phyloP scores from a whole-genome alignment of 352 stramenopile species.

The Achlya hypogyna region DNA sequence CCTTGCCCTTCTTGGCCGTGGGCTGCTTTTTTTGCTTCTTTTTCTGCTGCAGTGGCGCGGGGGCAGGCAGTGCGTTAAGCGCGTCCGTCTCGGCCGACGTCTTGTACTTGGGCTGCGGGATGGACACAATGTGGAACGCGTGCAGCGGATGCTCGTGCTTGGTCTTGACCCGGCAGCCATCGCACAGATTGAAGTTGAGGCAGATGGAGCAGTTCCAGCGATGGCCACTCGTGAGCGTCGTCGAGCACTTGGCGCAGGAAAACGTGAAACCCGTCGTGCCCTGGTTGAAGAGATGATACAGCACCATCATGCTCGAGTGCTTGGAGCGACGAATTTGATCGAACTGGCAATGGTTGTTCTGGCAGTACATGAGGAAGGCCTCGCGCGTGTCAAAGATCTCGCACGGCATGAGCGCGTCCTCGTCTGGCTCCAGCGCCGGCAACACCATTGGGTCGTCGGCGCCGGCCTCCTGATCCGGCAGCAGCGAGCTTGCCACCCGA shows the following conservation, averaged over 20 bases:
- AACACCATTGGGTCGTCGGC: constrained; percentile 22
- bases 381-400: constrained; percentile 93
- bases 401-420: constrained; percentile 94
- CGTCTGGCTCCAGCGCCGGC: constrained; percentile 30
- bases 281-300: constrained; percentile 86
- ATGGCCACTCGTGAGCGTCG: constrained; percentile 91
- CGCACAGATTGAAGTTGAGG: constrained; percentile 93
- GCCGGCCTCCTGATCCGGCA: constrained; percentile 32
- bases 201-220: constrained; percentile 95
- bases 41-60: not conserved
- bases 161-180: constrained; percentile 89
- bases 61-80: constrained; percentile 24
- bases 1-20: not conserved
- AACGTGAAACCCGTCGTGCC: constrained; percentile 97
- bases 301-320: constrained; percentile 78
- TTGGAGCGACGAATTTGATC: constrained; percentile 74
- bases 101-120: constrained; percentile 39
- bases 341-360: constrained; percentile 84
- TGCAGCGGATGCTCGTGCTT: constrained; percentile 89
- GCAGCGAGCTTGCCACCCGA: constrained; percentile 32
- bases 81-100: constrained; percentile 17
- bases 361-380: constrained; percentile 83
- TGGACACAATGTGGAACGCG: constrained; percentile 88
- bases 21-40: not conserved
- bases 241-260: constrained; percentile 91